Base-by-base conservation (phyloP, 169 alveolate genomes). In the Eimeria tenella region DNA sequence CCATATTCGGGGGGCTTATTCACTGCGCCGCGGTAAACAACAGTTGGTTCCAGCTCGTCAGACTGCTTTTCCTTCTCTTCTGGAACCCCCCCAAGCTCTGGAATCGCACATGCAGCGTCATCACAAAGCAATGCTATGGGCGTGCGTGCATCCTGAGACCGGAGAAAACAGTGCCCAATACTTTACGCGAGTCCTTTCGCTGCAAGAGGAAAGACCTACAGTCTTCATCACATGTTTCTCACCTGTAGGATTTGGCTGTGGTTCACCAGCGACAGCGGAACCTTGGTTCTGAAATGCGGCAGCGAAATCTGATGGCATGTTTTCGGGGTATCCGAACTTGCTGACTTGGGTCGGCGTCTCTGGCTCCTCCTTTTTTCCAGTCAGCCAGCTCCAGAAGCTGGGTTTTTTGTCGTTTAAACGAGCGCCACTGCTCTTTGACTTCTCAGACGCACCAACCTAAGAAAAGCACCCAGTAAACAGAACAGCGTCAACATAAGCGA, bases 1-100 rank as follows among this genome's bases (percentile, higher is more conserved):
- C 96, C 97, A 77, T 94, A 96, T 63, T 89, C 94, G n/a, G 97
- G 96, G 55, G 97, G 96, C 70, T 91, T 95, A 81, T 93, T 96
- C 25, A 93, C 95, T 63, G 95, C 93, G 17, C 97, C 97, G n/a
- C 94, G 79, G 93, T 96, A 96, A 68, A 90, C 96, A 75, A 96
- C 96, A 42, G 96, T 62, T 56, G 97, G 97, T 87, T 95, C 96
- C 60, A 96, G 79, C 52, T 88, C 95, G 60, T 89, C 88, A 60
- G 88, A 89, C 8, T 73, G 75, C 52, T 89, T 74, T 52, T 74
- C 86, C 31, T 89, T 89, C 52, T 65, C 94, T 42, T 74, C 96
- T 11, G 96, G 88, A 58, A 93, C 86, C 81, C 71, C 86, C 50
- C 70, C 88, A 17, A 52, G 31, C 15, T 89, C 86, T 74, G 88